Base-by-base conservation (phyloP, 164 flowering plant genomes). In the Saururus chinensis region DNA sequence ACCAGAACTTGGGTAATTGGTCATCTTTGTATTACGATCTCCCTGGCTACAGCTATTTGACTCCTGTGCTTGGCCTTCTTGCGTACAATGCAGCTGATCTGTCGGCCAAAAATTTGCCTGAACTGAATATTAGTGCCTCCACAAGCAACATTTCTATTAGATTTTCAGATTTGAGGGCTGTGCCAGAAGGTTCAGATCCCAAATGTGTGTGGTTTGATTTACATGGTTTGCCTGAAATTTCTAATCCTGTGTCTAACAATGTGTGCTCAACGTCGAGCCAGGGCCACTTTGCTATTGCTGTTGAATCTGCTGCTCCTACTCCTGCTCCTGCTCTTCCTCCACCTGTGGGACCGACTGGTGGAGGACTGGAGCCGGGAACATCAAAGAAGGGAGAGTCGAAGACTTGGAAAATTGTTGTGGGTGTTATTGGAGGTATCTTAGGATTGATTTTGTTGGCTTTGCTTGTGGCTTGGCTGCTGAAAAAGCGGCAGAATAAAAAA, bases 1-100 rank as follows among this genome's bases (percentile, higher is more conserved):
- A 86, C 66, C 98, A 89, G 21, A 87, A 86, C 56, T 62, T 89
- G 72, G 93, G 84, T 13, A 86, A 83, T 61, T 88, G 82, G 89
- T 86, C 97, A 9, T 9, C 19, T 0, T 9, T 49, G 17, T 89
- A 81, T 67, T 89, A 87, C 51, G 77, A 80, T 8, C 63, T 86
- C 9, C 68, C 77, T 10, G 84, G 83, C 19, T 84, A 81, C 58
- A 71, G 81, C 1, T 79, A 78, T 65, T 64, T 89, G 20, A 57
- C 98, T 49, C 96, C 96, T 0, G 89, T 92, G 13, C 40, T 92
- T 52, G 98, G 98, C 51, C 80, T 89, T 52, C 82, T 92, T 59
- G 89, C 95, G 4, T 91, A 91, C 51, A 71, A 81, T 66, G 98
- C 88, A 17, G 51, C 69, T 0, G 69, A 92, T 65, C 72, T 89